phyloP scores from a whole-genome alignment of 352 stramenopile species.

The Pythium aphanidermatum region DNA sequence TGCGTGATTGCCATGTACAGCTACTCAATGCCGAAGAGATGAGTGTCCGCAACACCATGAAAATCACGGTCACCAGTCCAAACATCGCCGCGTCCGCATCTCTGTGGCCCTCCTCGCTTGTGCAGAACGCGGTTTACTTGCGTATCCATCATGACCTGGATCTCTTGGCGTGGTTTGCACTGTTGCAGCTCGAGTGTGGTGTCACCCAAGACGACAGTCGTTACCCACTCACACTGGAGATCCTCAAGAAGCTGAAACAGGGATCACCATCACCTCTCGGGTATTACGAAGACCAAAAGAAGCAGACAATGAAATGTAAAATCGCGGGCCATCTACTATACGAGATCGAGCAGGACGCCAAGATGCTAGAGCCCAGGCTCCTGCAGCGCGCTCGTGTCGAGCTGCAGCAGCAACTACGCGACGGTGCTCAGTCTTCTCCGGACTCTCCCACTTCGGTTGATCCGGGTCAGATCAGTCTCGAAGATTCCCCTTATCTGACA shows the following conservation, averaged over 20 bases:
- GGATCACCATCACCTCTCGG: slow-evolving; percentile 7
- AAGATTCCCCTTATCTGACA: not conserved
- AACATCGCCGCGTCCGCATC: too few relatives aligned
- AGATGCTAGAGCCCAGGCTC: slow-evolving; percentile 13
- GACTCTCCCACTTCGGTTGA: too few relatives aligned
- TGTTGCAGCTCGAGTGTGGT: slow-evolving; percentile 44
- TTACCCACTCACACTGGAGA: slow-evolving; percentile 32
- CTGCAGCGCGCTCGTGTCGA: slow-evolving; percentile 2
- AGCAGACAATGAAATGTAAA: slow-evolving; percentile 28
- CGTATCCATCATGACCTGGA: slow-evolving; percentile 39
- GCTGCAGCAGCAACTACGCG: slow-evolving; percentile 3
- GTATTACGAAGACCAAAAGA: slow-evolving; percentile 27
- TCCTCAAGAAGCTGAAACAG: slow-evolving; percentile 18
- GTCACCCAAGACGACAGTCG: slow-evolving; percentile 35
- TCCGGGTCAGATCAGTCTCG: too few relatives aligned
- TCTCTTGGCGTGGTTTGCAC: slow-evolving; percentile 46
- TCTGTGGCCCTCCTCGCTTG: too few relatives aligned
- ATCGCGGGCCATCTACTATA: slow-evolving; percentile 25
- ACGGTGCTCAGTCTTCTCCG: too few relatives aligned
- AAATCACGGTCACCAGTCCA: slow-evolving; percentile 19
- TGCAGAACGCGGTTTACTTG: slow-evolving; percentile 28
- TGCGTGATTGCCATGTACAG: slow-evolving; percentile 46
- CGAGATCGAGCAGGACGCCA: slow-evolving; percentile 36
- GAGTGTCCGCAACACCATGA: slow-evolving; percentile 34
- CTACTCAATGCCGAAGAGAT: slow-evolving; percentile 35